phyloP scores from a whole-genome alignment of 2,329 filamentous ascomycete species.

The Byssochlamys sp. region DNA sequence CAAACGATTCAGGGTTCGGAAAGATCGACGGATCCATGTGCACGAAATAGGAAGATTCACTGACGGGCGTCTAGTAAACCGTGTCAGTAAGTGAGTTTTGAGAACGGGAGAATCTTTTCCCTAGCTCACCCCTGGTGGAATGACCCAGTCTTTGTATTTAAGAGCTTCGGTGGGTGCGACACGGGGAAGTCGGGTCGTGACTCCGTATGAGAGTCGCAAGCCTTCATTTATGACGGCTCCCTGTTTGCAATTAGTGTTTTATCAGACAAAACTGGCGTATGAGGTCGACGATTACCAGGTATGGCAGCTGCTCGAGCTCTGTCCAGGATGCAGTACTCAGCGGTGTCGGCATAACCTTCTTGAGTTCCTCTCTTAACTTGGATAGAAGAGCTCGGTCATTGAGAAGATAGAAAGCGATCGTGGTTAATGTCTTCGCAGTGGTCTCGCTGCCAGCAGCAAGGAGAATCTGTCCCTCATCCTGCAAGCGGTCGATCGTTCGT shows the following conservation, averaged over 20 bases:
- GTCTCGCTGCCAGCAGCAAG: constrained; percentile 29
- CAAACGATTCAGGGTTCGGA: constrained; percentile 25
- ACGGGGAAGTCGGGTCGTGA: constrained; percentile 20
- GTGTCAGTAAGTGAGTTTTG: background rate
- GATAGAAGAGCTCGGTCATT: constrained; percentile 9
- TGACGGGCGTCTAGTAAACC: constrained; percentile 20
- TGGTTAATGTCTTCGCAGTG: constrained; percentile 20
- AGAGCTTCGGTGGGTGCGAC: constrained; percentile 19
- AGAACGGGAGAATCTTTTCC: background rate
- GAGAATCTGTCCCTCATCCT: constrained; percentile 22
- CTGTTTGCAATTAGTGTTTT: background rate
- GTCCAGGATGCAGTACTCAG: constrained; percentile 15
- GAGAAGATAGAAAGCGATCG: constrained; percentile 24
- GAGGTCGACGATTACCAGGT: constrained; percentile 17
- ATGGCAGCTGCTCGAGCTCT: constrained; percentile 33
- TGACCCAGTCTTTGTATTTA: constrained; percentile 21
- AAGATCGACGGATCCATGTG: constrained; percentile 29
- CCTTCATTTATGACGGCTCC: constrained; percentile 26
- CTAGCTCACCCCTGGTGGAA: constrained; percentile 22
- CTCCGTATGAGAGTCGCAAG: constrained; percentile 22
- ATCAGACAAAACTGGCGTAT: background rate
- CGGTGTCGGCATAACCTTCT: constrained; percentile 18
- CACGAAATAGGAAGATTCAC: constrained; percentile 29
- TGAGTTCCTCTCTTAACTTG: constrained; percentile 20
- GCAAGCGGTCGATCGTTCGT: constrained; percentile 21